Evolutionary conservation across 192 early-diverging fungal genomes (phyloP).

Genomic region (Mortierella antarctica): DNA sequence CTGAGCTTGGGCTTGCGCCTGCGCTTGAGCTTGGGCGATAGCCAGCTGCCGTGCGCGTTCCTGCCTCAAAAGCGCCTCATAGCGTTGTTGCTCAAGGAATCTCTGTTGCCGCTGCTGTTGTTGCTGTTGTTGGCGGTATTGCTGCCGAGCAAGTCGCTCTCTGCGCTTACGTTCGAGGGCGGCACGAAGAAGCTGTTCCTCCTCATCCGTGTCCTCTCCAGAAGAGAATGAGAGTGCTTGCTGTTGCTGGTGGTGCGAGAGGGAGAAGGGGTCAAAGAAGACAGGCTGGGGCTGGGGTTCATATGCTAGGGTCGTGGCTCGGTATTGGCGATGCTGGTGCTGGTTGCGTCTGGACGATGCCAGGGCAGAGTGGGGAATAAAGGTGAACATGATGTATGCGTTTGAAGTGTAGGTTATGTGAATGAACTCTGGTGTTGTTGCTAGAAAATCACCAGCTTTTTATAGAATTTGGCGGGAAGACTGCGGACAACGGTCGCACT

Average conservation of each 20-base stretch:
- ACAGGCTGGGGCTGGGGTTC: background rate
- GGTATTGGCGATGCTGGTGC: background rate
- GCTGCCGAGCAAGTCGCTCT: conserved; percentile 21
- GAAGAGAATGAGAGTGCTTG: background rate
- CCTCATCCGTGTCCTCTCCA: conserved; percentile 27
- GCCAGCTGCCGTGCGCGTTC: conserved; percentile 4
- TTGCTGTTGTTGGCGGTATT: conserved; percentile 14
- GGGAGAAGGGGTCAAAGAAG: background rate
- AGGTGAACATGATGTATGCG: too few relatives aligned
- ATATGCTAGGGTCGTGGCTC: background rate
- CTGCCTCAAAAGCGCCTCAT: background rate
- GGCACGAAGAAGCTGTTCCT: conserved; percentile 28
- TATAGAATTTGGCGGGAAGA: too few relatives aligned
- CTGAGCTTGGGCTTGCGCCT: background rate
- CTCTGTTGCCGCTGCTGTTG: conserved; percentile 5
- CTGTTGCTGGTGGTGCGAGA: background rate
- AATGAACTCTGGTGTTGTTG: too few relatives aligned
- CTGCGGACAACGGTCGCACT: too few relatives aligned
- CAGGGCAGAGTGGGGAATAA: background rate
- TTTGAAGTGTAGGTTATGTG: too few relatives aligned
- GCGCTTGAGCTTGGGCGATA: too few relatives aligned
- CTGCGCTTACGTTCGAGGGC: conserved; percentile 30
- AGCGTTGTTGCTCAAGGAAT: background rate
- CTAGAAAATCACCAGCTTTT: too few relatives aligned
- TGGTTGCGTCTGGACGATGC: background rate